Conservation (phyloP, 495 filamentous ascomycete species). For the Xylaria intraflava region DNA sequence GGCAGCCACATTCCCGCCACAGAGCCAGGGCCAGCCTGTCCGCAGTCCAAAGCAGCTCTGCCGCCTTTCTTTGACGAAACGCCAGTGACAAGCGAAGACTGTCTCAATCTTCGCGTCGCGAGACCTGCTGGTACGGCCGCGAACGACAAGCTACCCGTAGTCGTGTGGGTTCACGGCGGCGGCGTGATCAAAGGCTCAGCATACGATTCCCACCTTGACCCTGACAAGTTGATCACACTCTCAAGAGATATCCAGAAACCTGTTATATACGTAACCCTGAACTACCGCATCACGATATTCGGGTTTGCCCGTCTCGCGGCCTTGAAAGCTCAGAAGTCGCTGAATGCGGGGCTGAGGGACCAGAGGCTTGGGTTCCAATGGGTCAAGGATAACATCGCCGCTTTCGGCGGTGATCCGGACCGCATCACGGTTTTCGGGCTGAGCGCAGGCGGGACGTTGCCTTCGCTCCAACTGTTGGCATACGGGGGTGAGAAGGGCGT, state of each 20-base stretch:
- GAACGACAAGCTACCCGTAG: constrained; percentile 34
- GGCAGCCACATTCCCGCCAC: constrained; percentile 32
- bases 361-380: constrained; percentile 24
- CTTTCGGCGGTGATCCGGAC: constrained; percentile 22
- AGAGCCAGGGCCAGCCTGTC: constrained; percentile 32
- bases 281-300: constrained; percentile 24
- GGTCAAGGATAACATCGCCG: constrained; percentile 41
- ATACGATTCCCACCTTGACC: constrained; percentile 30
- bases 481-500: constrained; percentile 29
- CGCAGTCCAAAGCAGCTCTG: constrained; percentile 26
- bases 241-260: constrained; percentile 31
- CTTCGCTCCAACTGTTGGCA: constrained; percentile 29
- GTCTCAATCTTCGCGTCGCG: constrained; percentile 37
- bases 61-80: constrained; percentile 34
- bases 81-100: constrained; percentile 32
- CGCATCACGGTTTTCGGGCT: constrained; percentile 23
- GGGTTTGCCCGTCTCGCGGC: constrained; percentile 18
- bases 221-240: constrained; percentile 30
- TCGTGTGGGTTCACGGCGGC: constrained; percentile 38
- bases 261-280: constrained; percentile 28
- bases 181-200: constrained; percentile 32
- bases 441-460: constrained; percentile 14
- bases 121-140: constrained; percentile 22
- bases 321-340: constrained; percentile 9
- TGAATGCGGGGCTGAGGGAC: constrained; percentile 28